A percentile compares a stretch with the other conserved stretches of the same genome.
Conservation (phyloP, 106 monocot species). For the Platanthera zijinensis region DNA sequence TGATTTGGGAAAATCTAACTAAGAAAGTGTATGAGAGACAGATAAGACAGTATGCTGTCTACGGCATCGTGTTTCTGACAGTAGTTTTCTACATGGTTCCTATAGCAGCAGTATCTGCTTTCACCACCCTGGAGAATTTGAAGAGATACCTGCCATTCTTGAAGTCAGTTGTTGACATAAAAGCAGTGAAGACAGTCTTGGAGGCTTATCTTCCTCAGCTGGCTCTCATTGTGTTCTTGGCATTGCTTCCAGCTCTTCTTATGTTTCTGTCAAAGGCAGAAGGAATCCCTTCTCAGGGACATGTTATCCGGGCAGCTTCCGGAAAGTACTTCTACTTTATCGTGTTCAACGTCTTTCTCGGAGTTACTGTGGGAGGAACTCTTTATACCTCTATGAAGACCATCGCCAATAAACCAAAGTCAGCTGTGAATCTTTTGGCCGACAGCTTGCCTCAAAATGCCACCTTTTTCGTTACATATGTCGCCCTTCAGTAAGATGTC, state of each 20-base stretch:
- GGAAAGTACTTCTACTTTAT: conserved; percentile 97
- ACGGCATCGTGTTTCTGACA: conserved; percentile 68
- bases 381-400: conserved; percentile 48
- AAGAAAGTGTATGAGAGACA: conserved; percentile 61
- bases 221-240: conserved; percentile 81
- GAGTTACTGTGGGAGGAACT: conserved; percentile 64
- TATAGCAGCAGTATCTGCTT: conserved; percentile 57
- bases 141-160: conserved; percentile 59
- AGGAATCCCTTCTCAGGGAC: conserved; percentile 68
- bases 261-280: conserved; percentile 77
- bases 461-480: conserved; percentile 90
- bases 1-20: conserved; percentile 73
- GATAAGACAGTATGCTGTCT: conserved; percentile 41
- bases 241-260: conserved; percentile 74
- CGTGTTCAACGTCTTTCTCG: conserved; percentile 91
- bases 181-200: conserved; percentile 51
- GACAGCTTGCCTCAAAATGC: conserved; percentile 65
- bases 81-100: conserved; percentile 95
- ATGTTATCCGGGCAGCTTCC: conserved; percentile 61
- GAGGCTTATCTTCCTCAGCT: conserved; percentile 90
- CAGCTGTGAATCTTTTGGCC: conserved; percentile 43
- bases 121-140: conserved; percentile 72
- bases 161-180: conserved; percentile 52
- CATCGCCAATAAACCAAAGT: conserved; percentile 34
- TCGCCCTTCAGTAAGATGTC: conserved; percentile 76